Percentiles rank a stretch among this genome's conserved stretches.
These are phyloP conservation scores for Saussurea involucrata DNA, from an alignment of 129 eudicot genomes.

Conservation along the genomic window DNA sequence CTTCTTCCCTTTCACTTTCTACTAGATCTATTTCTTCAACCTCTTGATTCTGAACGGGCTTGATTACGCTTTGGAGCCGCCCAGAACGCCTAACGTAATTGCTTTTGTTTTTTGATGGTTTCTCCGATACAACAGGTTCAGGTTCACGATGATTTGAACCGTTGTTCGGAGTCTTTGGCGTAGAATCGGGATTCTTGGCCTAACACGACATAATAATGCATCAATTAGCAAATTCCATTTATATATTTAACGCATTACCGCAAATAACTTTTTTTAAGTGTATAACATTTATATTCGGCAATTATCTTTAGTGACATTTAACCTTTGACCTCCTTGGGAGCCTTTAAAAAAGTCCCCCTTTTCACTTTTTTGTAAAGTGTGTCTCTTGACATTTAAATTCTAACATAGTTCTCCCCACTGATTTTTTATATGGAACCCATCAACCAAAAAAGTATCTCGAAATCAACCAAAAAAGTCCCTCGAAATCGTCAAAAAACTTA, in stretches of 20 bases:
- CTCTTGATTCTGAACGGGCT: slow-evolving; percentile 7
- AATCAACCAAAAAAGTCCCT: too few relatives aligned
- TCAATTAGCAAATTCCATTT: not conserved
- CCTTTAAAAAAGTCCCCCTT: not conserved
- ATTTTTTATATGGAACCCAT: too few relatives aligned
- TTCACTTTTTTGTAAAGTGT: not conserved
- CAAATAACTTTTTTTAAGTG: not conserved
- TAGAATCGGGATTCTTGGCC: not conserved
- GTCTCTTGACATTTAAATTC: not conserved
- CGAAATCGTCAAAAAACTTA: too few relatives aligned
- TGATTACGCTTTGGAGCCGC: slow-evolving; percentile 15
- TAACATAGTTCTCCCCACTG: too few relatives aligned
- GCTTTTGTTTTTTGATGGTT: not conserved
- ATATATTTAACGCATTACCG: not conserved
- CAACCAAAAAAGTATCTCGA: too few relatives aligned
- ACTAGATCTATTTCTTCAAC: slow-evolving; percentile 10
- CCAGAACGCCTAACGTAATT: slow-evolving; percentile 12
- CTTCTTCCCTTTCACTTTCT: slow-evolving; percentile 14
- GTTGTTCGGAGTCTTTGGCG: not conserved
- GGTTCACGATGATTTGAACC: not conserved
- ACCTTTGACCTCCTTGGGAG: not conserved
- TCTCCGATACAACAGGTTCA: not conserved
- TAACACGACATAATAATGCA: not conserved
- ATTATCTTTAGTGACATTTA: not conserved
- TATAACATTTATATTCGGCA: not conserved